These are phyloP conservation scores for Phytophthora pisi DNA, from an alignment of 352 stramenopile species.

Conservation along the genomic window DNA sequence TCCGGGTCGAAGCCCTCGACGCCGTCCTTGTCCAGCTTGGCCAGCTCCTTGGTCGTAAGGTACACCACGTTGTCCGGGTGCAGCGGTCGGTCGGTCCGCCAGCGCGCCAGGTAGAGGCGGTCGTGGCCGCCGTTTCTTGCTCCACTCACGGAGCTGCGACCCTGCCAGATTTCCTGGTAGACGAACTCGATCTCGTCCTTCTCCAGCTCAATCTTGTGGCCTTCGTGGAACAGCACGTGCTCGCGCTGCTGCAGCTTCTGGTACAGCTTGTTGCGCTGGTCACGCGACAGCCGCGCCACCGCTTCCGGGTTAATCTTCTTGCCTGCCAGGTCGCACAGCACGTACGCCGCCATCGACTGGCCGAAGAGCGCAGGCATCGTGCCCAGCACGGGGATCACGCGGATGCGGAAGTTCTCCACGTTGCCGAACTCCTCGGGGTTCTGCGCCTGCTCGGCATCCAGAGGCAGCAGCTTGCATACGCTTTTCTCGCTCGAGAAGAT, in stretches of 20 bases:
- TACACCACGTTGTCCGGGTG: constrained; percentile 89
- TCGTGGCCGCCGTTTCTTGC: constrained; percentile 76
- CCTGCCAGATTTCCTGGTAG: constrained; percentile 86
- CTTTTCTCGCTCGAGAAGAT: constrained; percentile 97
- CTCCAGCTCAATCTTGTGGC: constrained; percentile 66
- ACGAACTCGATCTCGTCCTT: constrained; percentile 91
- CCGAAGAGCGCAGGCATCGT: constrained; percentile 96
- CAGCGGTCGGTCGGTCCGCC: constrained; percentile 69
- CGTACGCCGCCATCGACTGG: constrained; percentile 95
- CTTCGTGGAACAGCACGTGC: constrained; percentile 59
- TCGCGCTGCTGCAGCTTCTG: constrained; percentile 85
- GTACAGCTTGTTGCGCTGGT: constrained; percentile 88
- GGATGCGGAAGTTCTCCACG: constrained; percentile 96
- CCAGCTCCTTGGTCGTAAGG: constrained; percentile 82
- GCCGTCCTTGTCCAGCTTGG: constrained; percentile 60
- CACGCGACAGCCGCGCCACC: constrained; percentile 71
- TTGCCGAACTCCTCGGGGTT: constrained; percentile 94
- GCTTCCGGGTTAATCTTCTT: constrained; percentile 88
- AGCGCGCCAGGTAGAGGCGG: constrained; percentile 85
- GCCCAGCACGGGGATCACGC: constrained; percentile 96
- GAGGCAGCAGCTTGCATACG: constrained; percentile 94
- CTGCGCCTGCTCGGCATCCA: constrained; percentile 92
- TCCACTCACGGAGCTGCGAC: constrained; percentile 72
- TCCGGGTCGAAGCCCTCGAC: constrained; percentile 74
- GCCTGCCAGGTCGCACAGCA: constrained; percentile 93